phyloP scores from a whole-genome alignment of 441 rosid genomes.

The Eutrema salsugineum region DNA sequence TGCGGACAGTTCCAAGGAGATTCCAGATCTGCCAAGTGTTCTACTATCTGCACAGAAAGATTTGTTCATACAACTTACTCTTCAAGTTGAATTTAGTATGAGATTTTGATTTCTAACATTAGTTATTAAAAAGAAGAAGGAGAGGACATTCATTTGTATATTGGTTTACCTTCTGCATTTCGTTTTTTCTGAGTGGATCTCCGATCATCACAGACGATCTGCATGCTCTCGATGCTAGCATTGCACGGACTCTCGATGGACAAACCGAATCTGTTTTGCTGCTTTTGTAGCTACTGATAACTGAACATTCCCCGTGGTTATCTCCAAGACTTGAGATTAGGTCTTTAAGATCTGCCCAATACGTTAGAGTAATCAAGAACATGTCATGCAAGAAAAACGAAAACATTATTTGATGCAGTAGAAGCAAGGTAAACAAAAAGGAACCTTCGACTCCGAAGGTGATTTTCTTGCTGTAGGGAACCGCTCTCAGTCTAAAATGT shows the following conservation, averaged over 20 bases:
- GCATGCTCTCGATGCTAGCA: constrained; percentile 95
- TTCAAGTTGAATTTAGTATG: not conserved
- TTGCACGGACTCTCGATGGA: constrained; percentile 88
- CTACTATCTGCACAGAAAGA: constrained; percentile 56
- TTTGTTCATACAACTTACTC: not conserved
- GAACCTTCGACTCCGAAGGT: constrained; percentile 95
- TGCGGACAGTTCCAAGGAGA: constrained; percentile 99
- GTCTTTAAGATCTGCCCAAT: constrained; percentile 80
- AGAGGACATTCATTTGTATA: not conserved
- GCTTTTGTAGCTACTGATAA: constrained; percentile 69
- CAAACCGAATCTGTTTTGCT: constrained; percentile 77
- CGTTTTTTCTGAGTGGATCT: constrained; percentile 77
- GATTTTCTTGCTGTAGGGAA: constrained; percentile 93
- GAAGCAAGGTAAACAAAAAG: not conserved
- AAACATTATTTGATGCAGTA: constrained; percentile 1
- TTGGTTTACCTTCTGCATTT: constrained; percentile 80
- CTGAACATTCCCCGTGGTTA: constrained; percentile 75
- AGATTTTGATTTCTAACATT: not conserved
- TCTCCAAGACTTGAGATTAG: constrained; percentile 84
- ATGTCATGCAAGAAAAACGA: not conserved
- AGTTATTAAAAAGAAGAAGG: not conserved
- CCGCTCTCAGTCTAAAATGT: constrained; percentile 68
- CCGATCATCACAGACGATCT: constrained; percentile 89
- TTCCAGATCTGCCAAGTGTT: constrained; percentile 70
- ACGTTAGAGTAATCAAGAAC: not conserved